Base-by-base conservation (phyloP, 768 basidiomycete genomes). In the Mycena galericulata region DNA sequence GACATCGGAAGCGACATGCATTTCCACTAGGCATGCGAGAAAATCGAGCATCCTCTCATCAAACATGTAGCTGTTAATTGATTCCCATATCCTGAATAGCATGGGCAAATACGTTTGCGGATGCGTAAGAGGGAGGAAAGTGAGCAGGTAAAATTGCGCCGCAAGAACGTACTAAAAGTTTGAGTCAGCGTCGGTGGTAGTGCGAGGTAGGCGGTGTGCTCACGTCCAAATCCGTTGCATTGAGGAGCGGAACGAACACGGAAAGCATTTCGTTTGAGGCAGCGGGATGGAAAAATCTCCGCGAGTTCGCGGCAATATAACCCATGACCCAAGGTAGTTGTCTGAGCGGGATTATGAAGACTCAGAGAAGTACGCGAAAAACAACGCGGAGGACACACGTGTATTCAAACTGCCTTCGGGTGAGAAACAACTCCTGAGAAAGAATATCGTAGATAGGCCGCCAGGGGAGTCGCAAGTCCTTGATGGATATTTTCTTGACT, bases 11-110 rank as follows among this genome's bases (percentile, higher is more conserved):
- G 92, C 90, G 69, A 93, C 86, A 81, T 97, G 96, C 80, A 91
- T 84, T 78, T 95, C 92, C 61, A 91, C 83, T 50, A 97, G 84
- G 73, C 87, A 86, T 30, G 94, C 85, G 67, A 96, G 86, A 76
- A 97, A 92, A 63, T 93, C 88, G 68, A 96, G 84, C 89, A 95
- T 94, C 78, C 95, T 87, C 75, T 95, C 95, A 83, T 96, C 95
- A 81, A 90, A 96, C 79, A 91, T 87, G 78, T 93, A 93, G 64
- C 93, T 94, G 81, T 96, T 95, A 75, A 97, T 84, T 15, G 93
- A 92, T 79, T 93, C 91, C 94, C 95, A 97, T 50, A 95, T 75
- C 60, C 92, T 90, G 82, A 96, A 93, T 60, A 96, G 84, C 87
- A 92, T 92, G 58, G 88, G 92, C 60, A 90, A 85, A 83, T 96